phyloP scores from a whole-genome alignment of 345 rosid species.

The Cardamine chenopodiifolia region DNA sequence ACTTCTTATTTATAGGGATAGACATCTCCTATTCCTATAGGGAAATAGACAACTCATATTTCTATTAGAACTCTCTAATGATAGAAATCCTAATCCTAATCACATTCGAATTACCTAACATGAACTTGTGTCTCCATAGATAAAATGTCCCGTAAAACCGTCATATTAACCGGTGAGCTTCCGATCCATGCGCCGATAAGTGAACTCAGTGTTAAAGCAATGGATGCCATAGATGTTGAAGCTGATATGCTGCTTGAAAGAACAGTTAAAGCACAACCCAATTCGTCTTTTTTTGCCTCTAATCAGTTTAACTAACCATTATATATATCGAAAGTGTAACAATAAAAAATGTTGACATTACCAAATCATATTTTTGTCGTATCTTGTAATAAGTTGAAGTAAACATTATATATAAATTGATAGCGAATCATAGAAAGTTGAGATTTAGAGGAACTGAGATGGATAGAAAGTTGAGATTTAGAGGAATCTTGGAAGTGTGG shows the following conservation, averaged over 20 bases:
- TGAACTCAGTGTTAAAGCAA: constrained; percentile 71
- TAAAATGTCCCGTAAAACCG: constrained; percentile 48
- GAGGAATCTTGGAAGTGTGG: constrained; percentile 40
- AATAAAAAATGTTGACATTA: too few relatives aligned
- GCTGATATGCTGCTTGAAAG: constrained; percentile 59
- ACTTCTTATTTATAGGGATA: too few relatives aligned
- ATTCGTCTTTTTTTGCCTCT: constrained; percentile 47
- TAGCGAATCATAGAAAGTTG: constrained; percentile 25
- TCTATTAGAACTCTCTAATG: too few relatives aligned
- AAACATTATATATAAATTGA: not conserved
- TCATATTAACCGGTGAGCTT: constrained; percentile 45
- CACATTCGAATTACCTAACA: too few relatives aligned
- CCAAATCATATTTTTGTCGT: not conserved
- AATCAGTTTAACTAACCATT: not conserved
- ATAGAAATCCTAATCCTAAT: too few relatives aligned
- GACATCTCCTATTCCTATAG: too few relatives aligned
- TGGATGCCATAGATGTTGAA: constrained; percentile 61
- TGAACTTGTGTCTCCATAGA: constrained; percentile 67
- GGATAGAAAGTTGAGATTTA: constrained; percentile 26
- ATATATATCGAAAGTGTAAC: not conserved
- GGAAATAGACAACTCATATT: too few relatives aligned
- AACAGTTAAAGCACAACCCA: constrained; percentile 49
- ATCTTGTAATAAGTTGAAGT: not conserved
- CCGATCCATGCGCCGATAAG: constrained; percentile 86
- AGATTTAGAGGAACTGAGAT: constrained; percentile 35